phyloP scores from a whole-genome alignment of 2,329 filamentous ascomycete species.

The Exophiala viscosa region DNA sequence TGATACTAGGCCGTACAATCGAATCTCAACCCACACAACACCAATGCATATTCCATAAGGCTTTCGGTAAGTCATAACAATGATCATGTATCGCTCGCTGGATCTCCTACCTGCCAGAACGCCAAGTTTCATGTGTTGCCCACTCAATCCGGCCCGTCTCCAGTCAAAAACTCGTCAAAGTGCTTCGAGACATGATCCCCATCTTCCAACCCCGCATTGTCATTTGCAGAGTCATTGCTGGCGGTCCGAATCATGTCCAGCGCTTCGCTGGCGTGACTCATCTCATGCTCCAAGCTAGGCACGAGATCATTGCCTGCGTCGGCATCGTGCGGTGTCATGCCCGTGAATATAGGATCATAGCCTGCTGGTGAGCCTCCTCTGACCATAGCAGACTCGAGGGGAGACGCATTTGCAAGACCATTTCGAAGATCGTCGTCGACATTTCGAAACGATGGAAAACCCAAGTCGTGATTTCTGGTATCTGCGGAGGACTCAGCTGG shows the following conservation, averaged over 20 bases:
- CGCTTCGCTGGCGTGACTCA: constrained; percentile 47
- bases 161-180: constrained; percentile 30
- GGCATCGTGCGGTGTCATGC: constrained; percentile 44
- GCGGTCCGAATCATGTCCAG: constrained; percentile 34
- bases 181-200: constrained; percentile 24
- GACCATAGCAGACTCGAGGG: constrained; percentile 34
- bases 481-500: constrained; percentile 7
- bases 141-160: constrained; percentile 15
- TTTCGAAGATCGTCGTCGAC: constrained; percentile 27
- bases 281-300: constrained; percentile 33
- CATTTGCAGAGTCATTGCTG: constrained; percentile 27
- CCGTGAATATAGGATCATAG: constrained; percentile 44
- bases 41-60: too few species aligned
- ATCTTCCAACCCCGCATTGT: constrained; percentile 28
- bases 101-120: background rate
- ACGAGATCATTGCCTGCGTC: constrained; percentile 22
- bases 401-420: constrained; percentile 32
- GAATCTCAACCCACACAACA: too few species aligned
- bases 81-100: background rate
- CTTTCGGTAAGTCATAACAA: background rate
- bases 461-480: constrained; percentile 33
- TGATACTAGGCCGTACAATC: too few species aligned
- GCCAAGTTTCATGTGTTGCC: background rate
- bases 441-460: constrained; percentile 27
- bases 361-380: constrained; percentile 33